These are phyloP conservation scores for Neurospora sp. DNA, from an alignment of 495 filamentous ascomycete genomes.

Conservation along the genomic window DNA sequence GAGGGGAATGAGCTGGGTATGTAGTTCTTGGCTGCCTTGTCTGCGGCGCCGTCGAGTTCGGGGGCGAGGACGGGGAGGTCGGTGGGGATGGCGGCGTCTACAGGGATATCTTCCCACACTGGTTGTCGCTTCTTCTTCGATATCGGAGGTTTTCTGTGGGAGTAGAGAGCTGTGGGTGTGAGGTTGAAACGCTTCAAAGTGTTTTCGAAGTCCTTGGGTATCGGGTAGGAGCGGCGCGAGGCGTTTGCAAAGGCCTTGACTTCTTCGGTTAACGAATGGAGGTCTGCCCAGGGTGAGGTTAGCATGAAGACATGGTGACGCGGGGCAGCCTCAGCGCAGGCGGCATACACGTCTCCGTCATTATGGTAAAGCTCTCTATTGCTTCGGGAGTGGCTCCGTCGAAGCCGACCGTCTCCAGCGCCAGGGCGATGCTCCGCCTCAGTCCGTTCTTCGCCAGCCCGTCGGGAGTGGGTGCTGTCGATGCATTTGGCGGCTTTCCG, in stretches of 20 bases:
- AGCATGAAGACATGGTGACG: constrained; percentile 2
- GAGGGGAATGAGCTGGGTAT: constrained; percentile 34
- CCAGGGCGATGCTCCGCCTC: constrained; percentile 28
- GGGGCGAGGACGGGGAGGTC: constrained; percentile 29
- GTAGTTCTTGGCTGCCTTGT: constrained; percentile 30
- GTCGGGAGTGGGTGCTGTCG: constrained; percentile 10
- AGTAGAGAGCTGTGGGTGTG: constrained; percentile 22
- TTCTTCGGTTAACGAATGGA: constrained; percentile 18
- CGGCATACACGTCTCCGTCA: constrained; percentile 29
- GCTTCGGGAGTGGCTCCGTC: constrained; percentile 28
- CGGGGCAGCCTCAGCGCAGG: not conserved
- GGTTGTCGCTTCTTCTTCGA: constrained; percentile 20
- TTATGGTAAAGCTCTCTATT: constrained; percentile 30
- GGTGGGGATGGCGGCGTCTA: constrained; percentile 18
- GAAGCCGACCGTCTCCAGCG: constrained; percentile 32
- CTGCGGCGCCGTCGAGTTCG: constrained; percentile 32
- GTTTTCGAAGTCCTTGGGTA: constrained; percentile 32
- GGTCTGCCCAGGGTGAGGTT: constrained; percentile 17
- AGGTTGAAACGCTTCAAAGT: constrained; percentile 26
- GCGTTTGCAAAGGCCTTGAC: constrained; percentile 24
- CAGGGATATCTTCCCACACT: constrained; percentile 19
- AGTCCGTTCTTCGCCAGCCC: constrained; percentile 27
- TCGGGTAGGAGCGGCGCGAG: constrained; percentile 25
- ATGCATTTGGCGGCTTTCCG: constrained; percentile 1
- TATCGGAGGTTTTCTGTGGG: constrained; percentile 31